Evolutionary conservation across 495 filamentous ascomycete species (phyloP).

Genomic region (Hyaloscypha hepaticicola): DNA sequence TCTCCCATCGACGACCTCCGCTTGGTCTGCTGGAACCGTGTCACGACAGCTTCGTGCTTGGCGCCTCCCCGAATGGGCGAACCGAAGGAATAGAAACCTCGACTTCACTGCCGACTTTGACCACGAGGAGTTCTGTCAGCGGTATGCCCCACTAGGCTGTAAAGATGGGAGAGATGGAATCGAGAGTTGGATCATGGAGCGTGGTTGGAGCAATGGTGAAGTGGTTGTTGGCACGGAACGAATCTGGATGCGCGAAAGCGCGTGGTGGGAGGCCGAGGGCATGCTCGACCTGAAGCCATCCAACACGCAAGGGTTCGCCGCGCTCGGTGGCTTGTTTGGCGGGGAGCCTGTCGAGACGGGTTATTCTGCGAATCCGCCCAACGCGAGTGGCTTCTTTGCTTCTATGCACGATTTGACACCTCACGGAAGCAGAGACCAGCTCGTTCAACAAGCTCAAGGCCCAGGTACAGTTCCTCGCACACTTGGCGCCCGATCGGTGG

Average conservation of each 20-base stretch:
- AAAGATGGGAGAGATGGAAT: conserved; percentile 89
- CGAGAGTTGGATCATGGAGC: conserved; percentile 91
- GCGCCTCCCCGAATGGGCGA: conserved; percentile 95
- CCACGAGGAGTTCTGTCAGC: conserved; percentile 80
- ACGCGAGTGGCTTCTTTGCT: conserved; percentile 69
- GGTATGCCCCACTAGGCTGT: conserved; percentile 83
- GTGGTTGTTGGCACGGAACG: conserved; percentile 86
- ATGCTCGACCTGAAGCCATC: conserved; percentile 88
- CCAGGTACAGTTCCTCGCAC: conserved; percentile 54
- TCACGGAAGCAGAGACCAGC: conserved; percentile 68
- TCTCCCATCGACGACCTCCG: conserved; percentile 58
- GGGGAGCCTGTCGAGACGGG: conserved; percentile 55
- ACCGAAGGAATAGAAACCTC: conserved; percentile 85
- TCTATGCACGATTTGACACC: conserved; percentile 58
- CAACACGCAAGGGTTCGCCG: conserved; percentile 43
- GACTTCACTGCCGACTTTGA: conserved; percentile 98
- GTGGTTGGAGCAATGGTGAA: conserved; percentile 98
- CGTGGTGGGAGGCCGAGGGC: conserved; percentile 97
- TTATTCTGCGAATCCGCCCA: conserved; percentile 56
- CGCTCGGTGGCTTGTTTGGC: conserved; percentile 47
- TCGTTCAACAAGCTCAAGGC: conserved; percentile 60
- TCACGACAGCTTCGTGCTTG: conserved; percentile 90
- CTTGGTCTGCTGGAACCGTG: conserved; percentile 89
- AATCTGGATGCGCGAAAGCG: conserved; percentile 90
- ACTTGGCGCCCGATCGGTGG: conserved; percentile 65